Evolutionary conservation across 2,329 filamentous ascomycete species (phyloP), one percentile per base, ranked within the genome.

Genomic region (Colletotrichum lentis): DNA sequence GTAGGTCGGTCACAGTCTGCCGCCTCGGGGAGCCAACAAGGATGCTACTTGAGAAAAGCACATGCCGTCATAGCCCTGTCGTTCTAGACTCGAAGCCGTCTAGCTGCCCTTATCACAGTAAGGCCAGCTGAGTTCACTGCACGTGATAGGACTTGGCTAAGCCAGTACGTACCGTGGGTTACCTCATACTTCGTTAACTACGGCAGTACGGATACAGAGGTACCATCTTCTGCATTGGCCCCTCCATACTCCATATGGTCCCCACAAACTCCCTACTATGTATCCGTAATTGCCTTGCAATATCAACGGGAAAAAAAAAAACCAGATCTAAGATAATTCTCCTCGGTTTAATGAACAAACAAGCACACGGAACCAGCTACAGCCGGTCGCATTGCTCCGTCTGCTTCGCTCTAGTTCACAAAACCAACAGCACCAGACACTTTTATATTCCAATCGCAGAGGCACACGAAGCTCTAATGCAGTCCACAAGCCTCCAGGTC

Each of bases 21-120:
- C 56, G 50, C 43, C 52, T 69, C 57, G 41, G 53, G 61, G 53
- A 66, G 47, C 62, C 65, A 66, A 52, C 65, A 61, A 69, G 62
- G 66, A 67, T 69, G 43, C 31, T 35, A 52, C 49, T 55, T n/a
- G 54, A 54, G 41, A 31, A 52, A 67, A 41, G 64, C 64, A 67
- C 67, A 69, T 69, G 67, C 67, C 67, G 67, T 69, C 67, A 69
- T 69, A 62, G 67, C 64, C 67, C 53, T 69, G 46, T 57, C 27
- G 58, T 39, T 67, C 64, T 58, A 69, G 52, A 55, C 63, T 41
- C 22, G 35, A 55, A 67, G 27, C 11, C 39, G 66, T 35, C 57
- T 69, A 69, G 66, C 50, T 56, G 62, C 44, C 22, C 18, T 18
- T n/a, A 24, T 11, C 16, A n/a, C 44, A 10, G 35, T 5, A 5